Base-by-base conservation (phyloP, 306 rosid genomes). In the Adenanthera pavonina region DNA sequence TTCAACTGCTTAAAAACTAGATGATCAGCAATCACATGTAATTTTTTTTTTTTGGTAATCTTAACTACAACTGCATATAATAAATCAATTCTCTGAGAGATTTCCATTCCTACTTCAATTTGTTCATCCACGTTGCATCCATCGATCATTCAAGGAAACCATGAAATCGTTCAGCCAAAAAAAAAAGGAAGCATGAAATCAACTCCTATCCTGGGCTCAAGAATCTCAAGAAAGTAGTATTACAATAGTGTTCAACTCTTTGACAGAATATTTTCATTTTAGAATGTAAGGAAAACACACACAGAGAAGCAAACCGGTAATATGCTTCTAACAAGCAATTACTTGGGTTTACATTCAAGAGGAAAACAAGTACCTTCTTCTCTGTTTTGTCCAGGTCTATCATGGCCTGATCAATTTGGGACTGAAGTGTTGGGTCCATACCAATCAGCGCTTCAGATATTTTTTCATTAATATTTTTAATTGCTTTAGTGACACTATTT, bases 401-500 rank as follows among this genome's bases (percentile, higher is more conserved):
- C 98, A 95, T 91, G 60, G 96, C 98, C 80, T 90, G 93, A 85
- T 95, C 99, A 92, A 95, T 90, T 88, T 95, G 98, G 8, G 90
- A 84, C 76, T 95, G 99, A 73, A 92, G 94, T 2, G 88, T 92
- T 44, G 99, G 99, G 84, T 93, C 97, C 98, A 94, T 93, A 81
- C 98, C 99, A 69, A 92, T 71, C 82, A 95, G 85, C 12, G 98
- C 98, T 86, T 89, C 97, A 0, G 96, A 93, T 79, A 95, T 93
- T 71, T 92, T 93, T 65, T 93, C 99, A 70, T 93, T 95, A 51
- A 95, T 90, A 72, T 89, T 95, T 76, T 86, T 93, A 61, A 95
- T 95, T 81, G 98, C 99, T 84, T 85, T 92, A 40, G 78, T 85
- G 36, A 95, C 99, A 82, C 99, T 86, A 44, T 90, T 87, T 75